phyloP scores from a whole-genome alignment of 1,284 basidiomycete species.

The Peniophora sp. region DNA sequence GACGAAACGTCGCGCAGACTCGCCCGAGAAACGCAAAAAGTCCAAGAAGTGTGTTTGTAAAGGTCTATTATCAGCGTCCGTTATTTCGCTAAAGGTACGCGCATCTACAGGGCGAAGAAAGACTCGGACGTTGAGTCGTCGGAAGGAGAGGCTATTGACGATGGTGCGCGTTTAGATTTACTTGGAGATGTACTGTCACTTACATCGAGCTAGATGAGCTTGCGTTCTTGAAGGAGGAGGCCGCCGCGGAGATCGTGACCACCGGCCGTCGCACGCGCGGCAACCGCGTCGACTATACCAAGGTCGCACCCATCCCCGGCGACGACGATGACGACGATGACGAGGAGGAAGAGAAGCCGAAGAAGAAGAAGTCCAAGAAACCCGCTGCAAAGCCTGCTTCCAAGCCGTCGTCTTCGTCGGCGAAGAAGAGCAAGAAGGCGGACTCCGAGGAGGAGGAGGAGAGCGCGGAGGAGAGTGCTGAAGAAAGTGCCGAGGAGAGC shows the following conservation, averaged over 20 bases:
- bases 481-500: slow-evolving; percentile 18
- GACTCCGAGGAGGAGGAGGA: slow-evolving; percentile 11
- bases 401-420: slow-evolving; percentile 10
- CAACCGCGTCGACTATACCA: slow-evolving; percentile 26
- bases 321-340: slow-evolving; percentile 22
- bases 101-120: slow-evolving; percentile 19
- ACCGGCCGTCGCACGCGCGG: slow-evolving; percentile 26
- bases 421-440: slow-evolving; percentile 10
- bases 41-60: slow-evolving; percentile 21
- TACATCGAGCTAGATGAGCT: slow-evolving; percentile 20
- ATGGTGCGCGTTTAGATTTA: slow-evolving; percentile 14
- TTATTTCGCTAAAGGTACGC: not conserved
- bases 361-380: slow-evolving; percentile 12
- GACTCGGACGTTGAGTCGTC: slow-evolving; percentile 18
- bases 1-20: slow-evolving; percentile 24
- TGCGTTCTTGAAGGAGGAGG: slow-evolving; percentile 13
- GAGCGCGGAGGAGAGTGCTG: slow-evolving; percentile 10
- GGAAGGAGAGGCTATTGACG: slow-evolving; percentile 19
- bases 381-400: slow-evolving; percentile 4
- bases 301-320: slow-evolving; percentile 18
- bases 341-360: slow-evolving; percentile 19
- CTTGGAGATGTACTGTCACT: not conserved
- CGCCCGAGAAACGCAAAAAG: slow-evolving; percentile 15
- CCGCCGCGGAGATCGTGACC: slow-evolving; percentile 20
- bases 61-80: not conserved